Percentiles rank a stretch among this genome's conserved stretches.
Evolutionary conservation across 2,329 filamentous ascomycete species (phyloP).

Genomic region (Sclerotinia glacialis): DNA sequence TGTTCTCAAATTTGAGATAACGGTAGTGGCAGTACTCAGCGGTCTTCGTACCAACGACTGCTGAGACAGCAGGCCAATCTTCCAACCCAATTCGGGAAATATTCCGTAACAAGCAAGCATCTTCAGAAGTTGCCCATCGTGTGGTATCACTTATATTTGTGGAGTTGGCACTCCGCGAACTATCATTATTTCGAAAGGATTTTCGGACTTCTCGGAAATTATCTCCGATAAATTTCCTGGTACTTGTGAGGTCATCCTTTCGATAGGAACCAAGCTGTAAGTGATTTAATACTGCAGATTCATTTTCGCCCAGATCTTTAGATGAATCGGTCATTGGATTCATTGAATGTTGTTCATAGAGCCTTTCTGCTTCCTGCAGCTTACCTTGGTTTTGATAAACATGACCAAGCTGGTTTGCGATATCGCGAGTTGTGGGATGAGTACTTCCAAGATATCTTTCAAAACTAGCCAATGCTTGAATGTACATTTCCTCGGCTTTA

Average conservation of each 20-base stretch:
- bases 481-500: conserved; percentile 35
- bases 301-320: background rate
- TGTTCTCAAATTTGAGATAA: conserved; percentile 10
- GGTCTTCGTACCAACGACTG: background rate
- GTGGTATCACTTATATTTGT: background rate
- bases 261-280: too few relatives aligned
- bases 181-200: background rate
- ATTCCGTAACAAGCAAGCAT: conserved; percentile 1
- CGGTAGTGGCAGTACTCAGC: background rate
- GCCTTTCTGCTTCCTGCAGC: conserved; percentile 5
- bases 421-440: conserved; percentile 22
- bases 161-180: background rate
- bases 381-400: conserved; percentile 21
- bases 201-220: background rate
- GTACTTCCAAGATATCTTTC: conserved; percentile 25
- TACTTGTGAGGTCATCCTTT: conserved; percentile 1
- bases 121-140: conserved; percentile 1
- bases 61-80: background rate
- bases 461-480: conserved; percentile 33
- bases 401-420: conserved; percentile 21
- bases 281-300: background rate
- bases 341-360: background rate
- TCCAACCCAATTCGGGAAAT: background rate
- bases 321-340: background rate
- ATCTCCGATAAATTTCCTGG: background rate